phyloP scores from a whole-genome alignment of 2,329 filamentous ascomycete species.

The Fusarium agapanthi region DNA sequence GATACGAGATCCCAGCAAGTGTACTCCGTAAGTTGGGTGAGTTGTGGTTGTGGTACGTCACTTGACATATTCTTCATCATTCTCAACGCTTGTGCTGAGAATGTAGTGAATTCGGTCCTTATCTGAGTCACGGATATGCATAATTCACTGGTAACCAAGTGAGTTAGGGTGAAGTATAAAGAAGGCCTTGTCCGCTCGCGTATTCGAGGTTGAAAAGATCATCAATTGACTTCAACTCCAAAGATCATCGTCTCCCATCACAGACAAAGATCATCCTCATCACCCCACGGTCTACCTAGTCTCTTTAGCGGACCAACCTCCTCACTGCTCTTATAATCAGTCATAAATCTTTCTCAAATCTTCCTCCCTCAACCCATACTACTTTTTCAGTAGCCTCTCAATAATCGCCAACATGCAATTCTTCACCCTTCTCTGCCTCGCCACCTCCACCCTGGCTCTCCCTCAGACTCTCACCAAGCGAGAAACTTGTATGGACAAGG shows the following conservation, averaged over 20 bases:
- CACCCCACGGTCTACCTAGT: conserved; percentile 6
- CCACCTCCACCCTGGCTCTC: conserved; percentile 40
- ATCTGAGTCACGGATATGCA: not conserved
- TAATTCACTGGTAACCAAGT: not conserved
- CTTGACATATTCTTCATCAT: conserved; percentile 22
- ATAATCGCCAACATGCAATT: conserved; percentile 38
- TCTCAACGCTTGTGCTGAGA: conserved; percentile 25
- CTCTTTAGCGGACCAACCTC: conserved; percentile 14
- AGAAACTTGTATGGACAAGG: conserved; percentile 37
- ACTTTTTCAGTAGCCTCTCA: not conserved
- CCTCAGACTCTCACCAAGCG: conserved; percentile 28
- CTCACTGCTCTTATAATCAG: not conserved
- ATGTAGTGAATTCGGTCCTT: conserved; percentile 30
- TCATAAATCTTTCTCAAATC: not conserved
- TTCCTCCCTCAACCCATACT: not conserved
- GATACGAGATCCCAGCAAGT: conserved; percentile 36
- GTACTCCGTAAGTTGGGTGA: not conserved
- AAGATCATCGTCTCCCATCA: conserved; percentile 7
- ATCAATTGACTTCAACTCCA: conserved; percentile 16
- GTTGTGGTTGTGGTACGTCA: conserved; percentile 38
- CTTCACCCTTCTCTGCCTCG: conserved; percentile 41
- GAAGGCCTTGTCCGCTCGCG: conserved; percentile 12
- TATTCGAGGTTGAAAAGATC: not conserved
- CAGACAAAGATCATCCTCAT: conserved; percentile 30
- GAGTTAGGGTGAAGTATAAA: conserved; percentile 21